Evolutionary conservation across 495 filamentous ascomycete genomes (phyloP).

Genomic region (Corynascus novoguineensis): DNA sequence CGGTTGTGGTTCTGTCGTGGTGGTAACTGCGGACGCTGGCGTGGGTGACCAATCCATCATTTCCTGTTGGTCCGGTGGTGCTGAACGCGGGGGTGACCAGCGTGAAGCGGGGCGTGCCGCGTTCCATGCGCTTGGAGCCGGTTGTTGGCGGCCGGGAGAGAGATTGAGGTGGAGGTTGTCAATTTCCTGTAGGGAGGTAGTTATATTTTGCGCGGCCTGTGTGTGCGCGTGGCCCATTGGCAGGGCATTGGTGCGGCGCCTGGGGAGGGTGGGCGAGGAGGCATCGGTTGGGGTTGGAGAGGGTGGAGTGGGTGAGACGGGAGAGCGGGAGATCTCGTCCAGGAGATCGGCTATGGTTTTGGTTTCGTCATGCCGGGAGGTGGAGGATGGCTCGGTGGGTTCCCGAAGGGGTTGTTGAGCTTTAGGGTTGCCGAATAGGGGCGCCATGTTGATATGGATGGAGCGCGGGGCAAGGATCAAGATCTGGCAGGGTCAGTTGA

Average conservation of each 20-base stretch:
- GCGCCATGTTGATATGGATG: slow-evolving; percentile 51
- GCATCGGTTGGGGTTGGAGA: slow-evolving; percentile 13
- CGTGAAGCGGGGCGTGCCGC: neutral
- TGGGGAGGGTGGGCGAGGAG: slow-evolving; percentile 1
- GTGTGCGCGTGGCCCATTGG: slow-evolving; percentile 20
- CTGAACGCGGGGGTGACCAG: neutral
- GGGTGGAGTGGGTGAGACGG: slow-evolving; percentile 38
- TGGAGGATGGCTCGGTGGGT: neutral
- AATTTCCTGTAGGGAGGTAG: slow-evolving; percentile 12
- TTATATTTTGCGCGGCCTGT: slow-evolving; percentile 6
- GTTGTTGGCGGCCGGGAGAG: neutral
- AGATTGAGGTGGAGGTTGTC: slow-evolving; percentile 18
- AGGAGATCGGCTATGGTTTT: slow-evolving; percentile 38
- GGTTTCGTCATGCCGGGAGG: slow-evolving; percentile 15
- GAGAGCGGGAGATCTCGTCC: slow-evolving; percentile 38
- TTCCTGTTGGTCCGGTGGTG: slow-evolving; percentile 43
- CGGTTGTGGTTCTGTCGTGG: slow-evolving; percentile 15
- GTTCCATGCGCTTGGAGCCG: no score
- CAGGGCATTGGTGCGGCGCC: neutral
- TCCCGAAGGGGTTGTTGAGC: slow-evolving; percentile 21
- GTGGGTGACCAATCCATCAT: slow-evolving; percentile 82
- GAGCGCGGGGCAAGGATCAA: slow-evolving; percentile 44
- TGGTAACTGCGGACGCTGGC: neutral
- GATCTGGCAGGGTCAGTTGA: slow-evolving; percentile 35
- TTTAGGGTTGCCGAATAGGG: slow-evolving; percentile 46